These are phyloP conservation scores for Veloporphyrellus conicus DNA, from an alignment of 1,284 basidiomycete genomes.

Conservation along the genomic window DNA sequence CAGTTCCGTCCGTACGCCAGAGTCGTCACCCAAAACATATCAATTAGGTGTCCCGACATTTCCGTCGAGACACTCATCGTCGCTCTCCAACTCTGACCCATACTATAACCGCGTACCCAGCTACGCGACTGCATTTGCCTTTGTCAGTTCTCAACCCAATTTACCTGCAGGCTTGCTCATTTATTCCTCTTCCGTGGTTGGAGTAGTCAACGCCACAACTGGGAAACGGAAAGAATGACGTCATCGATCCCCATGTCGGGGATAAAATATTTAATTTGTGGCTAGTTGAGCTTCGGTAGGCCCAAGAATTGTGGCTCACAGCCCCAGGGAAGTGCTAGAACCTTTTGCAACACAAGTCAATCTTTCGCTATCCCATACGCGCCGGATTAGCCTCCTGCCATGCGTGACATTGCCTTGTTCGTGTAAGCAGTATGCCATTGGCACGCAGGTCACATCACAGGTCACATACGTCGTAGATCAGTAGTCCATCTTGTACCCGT, in stretches of 20 bases:
- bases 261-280: conserved; percentile 42
- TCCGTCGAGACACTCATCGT: background rate
- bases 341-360: conserved; percentile 34
- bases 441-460: too few species aligned
- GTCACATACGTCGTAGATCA: too few species aligned
- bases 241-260: conserved; percentile 12
- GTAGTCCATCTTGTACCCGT: too few species aligned
- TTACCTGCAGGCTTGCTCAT: background rate
- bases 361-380: conserved; percentile 57
- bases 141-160: background rate
- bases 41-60: background rate
- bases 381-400: conserved; percentile 26
- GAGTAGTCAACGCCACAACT: background rate
- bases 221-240: background rate
- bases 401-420: conserved; percentile 17
- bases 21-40: background rate
- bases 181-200: background rate
- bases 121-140: conserved; percentile 7
- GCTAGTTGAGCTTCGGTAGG: conserved; percentile 43
- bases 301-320: conserved; percentile 40
- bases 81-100: conserved; percentile 2
- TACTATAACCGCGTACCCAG: conserved; percentile 23
- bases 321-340: conserved; percentile 40
- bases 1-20: conserved; percentile 13
- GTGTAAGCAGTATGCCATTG: too few species aligned